A percentile compares a stretch with the other conserved stretches of the same genome.
These are phyloP conservation scores for Venturia nashicola DNA, from an alignment of 2,329 filamentous ascomycete species.

Conservation along the genomic window DNA sequence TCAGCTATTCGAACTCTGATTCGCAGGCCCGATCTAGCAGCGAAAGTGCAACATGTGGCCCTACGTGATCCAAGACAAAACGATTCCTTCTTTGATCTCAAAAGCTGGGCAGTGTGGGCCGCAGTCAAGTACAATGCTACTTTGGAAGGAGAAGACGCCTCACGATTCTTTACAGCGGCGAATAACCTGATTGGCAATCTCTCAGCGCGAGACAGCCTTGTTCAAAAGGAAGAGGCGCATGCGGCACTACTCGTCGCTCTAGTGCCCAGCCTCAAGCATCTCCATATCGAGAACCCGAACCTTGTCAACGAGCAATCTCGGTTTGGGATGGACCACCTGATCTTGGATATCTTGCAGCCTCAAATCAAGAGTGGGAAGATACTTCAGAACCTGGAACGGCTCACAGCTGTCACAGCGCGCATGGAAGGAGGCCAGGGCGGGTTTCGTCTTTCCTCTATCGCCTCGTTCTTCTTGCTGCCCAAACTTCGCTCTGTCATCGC, in stretches of 20 bases:
- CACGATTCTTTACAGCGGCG: slow-evolving; percentile 2
- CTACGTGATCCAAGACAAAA: slow-evolving; percentile 1
- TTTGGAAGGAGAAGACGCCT: background rate
- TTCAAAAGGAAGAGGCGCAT: slow-evolving; percentile 8
- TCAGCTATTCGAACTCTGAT: slow-evolving; percentile 6
- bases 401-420: slow-evolving; percentile 7
- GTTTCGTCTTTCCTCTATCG: slow-evolving; percentile 8
- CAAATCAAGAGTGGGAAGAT: background rate
- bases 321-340: slow-evolving; percentile 8
- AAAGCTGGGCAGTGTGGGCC: slow-evolving; percentile 8
- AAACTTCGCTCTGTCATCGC: background rate
- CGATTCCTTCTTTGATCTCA: slow-evolving; percentile 6
- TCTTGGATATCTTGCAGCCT: slow-evolving; percentile 6
- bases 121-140: slow-evolving; percentile 4
- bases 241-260: slow-evolving; percentile 7
- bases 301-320: background rate
- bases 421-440: slow-evolving; percentile 10
- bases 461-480: slow-evolving; percentile 8
- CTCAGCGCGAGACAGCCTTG: background rate
- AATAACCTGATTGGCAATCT: background rate
- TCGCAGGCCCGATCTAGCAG: slow-evolving; percentile 1
- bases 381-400: slow-evolving; percentile 2
- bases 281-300: slow-evolving; percentile 6
- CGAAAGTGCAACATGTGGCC: background rate
- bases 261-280: background rate